A percentile compares a stretch with the other conserved stretches of the same genome.
Conservation (phyloP, 2,329 filamentous ascomycete species). For the Metarhizium anisopliae region DNA sequence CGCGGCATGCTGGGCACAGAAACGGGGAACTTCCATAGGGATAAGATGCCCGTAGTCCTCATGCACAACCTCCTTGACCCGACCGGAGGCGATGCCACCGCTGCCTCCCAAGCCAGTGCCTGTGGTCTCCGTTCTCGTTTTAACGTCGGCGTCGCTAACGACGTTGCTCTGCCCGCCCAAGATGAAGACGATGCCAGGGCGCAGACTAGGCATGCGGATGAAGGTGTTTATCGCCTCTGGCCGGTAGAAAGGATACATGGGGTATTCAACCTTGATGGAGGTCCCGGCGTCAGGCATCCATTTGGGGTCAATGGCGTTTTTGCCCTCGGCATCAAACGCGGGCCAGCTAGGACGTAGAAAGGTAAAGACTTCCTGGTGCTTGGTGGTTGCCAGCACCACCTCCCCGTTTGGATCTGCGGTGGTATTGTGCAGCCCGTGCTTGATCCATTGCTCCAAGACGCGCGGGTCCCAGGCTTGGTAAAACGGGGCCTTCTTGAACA, state of each 20-base stretch:
- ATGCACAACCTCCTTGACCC: slow-evolving; percentile 58
- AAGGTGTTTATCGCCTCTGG: slow-evolving; percentile 52
- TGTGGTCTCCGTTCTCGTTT: slow-evolving; percentile 54
- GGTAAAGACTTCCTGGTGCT: slow-evolving; percentile 72
- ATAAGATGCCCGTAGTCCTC: slow-evolving; percentile 67
- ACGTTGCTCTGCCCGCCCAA: slow-evolving; percentile 55
- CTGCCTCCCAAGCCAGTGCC: slow-evolving; percentile 60
- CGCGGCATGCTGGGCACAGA: slow-evolving; percentile 53
- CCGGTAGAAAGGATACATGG: slow-evolving; percentile 53
- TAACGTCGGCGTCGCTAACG: slow-evolving; percentile 37
- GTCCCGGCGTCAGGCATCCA: slow-evolving; percentile 37
- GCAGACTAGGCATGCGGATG: slow-evolving; percentile 46
- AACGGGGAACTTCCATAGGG: slow-evolving; percentile 66
- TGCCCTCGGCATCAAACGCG: slow-evolving; percentile 28
- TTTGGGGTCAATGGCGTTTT: slow-evolving; percentile 28
- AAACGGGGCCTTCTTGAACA: slow-evolving; percentile 58
- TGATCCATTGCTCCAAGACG: slow-evolving; percentile 55
- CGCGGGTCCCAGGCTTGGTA: slow-evolving; percentile 76
- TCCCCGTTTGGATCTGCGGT: slow-evolving; percentile 24
- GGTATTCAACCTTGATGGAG: slow-evolving; percentile 23
- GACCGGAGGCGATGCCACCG: slow-evolving; percentile 52
- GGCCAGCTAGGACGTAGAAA: slow-evolving; percentile 56
- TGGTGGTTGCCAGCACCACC: slow-evolving; percentile 71
- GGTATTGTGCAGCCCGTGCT: slow-evolving; percentile 65
- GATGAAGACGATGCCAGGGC: slow-evolving; percentile 60